Conservation (phyloP, 225 moss, liverwort and hornwort genomes). For the Thuidium tamariscinum region DNA sequence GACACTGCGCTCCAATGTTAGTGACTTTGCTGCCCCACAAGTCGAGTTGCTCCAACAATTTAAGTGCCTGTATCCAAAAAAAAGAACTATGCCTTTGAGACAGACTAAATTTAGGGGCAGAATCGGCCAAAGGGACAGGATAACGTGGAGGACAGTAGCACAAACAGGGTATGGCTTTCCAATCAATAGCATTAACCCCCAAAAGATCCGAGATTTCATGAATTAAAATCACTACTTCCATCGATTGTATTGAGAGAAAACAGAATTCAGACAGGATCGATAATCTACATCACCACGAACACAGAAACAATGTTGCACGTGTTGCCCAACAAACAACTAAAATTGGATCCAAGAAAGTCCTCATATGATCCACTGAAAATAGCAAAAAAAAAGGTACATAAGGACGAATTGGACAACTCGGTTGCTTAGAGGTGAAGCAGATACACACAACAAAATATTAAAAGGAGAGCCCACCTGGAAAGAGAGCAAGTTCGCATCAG, state of each 20-base stretch:
- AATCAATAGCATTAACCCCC: background rate
- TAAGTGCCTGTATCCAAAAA: constrained; percentile 20
- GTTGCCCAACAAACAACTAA: background rate
- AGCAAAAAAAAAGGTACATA: background rate
- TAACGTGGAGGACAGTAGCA: background rate
- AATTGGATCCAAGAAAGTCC: background rate
- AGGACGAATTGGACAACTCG: background rate
- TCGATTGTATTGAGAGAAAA: background rate
- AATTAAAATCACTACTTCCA: background rate
- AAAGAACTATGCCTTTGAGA: background rate
- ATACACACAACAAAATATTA: background rate
- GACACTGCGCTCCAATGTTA: constrained; percentile 19
- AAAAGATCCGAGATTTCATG: background rate
- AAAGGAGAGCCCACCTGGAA: constrained; percentile 24
- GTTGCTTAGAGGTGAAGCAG: background rate
- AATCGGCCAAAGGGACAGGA: background rate
- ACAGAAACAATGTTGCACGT: background rate
- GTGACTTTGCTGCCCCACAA: constrained; percentile 55
- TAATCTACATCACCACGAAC: background rate
- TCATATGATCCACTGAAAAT: background rate
- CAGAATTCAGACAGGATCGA: background rate
- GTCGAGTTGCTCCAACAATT: constrained; percentile 34
- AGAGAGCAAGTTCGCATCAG: constrained; percentile 33
- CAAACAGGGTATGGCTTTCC: background rate
- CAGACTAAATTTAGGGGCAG: background rate